Conservation (phyloP, 139 green algal species). For the Auxenochlorella pyrenoidosa region DNA sequence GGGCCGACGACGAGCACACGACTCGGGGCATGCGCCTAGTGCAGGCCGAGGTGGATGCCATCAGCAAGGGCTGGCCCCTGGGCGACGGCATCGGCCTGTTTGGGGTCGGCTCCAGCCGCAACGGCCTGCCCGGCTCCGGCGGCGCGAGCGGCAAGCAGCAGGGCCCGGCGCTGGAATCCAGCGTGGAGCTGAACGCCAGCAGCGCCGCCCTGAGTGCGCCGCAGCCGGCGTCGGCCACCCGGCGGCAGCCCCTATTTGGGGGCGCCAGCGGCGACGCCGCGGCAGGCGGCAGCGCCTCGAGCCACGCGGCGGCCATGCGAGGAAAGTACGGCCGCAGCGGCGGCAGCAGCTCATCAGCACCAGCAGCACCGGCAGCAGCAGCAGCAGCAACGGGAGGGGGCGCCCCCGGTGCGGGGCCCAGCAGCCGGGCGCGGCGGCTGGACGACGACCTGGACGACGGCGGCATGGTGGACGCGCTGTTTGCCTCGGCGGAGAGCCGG, state of each 20-base stretch:
- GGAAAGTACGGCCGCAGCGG: conserved; percentile 23
- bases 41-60: conserved; percentile 47
- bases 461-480: conserved; percentile 35
- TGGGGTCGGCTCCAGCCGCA: conserved; percentile 28
- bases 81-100: conserved; percentile 52
- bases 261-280: not conserved
- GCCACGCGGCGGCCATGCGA: conserved; percentile 9
- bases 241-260: conserved; percentile 32
- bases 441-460: not conserved
- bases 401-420: not conserved
- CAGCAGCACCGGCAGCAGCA: not conserved
- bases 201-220: not conserved
- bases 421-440: not conserved
- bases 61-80: conserved; percentile 44
- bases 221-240: not conserved
- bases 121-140: not conserved
- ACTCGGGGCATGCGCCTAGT: conserved; percentile 53
- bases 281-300: not conserved
- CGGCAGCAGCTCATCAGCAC: not conserved
- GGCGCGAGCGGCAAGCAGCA: conserved; percentile 6
- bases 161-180: not conserved
- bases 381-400: not conserved
- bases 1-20: conserved; percentile 77
- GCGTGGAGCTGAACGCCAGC: conserved; percentile 26
- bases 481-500: conserved; percentile 31